Evolutionary conservation across 2,329 filamentous ascomycete species (phyloP).

Genomic region (Xylariaceae sp.): DNA sequence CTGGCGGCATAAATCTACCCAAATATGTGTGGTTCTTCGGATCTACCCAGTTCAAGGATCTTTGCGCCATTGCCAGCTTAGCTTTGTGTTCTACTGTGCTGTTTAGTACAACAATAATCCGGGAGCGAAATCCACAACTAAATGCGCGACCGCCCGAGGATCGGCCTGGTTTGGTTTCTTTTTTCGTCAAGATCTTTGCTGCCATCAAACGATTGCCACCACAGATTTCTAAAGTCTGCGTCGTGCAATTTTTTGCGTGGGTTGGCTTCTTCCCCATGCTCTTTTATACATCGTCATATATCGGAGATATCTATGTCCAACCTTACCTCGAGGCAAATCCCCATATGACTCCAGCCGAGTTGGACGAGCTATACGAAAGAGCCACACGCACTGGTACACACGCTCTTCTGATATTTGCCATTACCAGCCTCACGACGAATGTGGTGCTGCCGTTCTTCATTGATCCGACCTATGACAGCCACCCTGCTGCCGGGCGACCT

Average conservation of each 20-base stretch:
- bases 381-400: conserved; percentile 86
- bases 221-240: conserved; percentile 77
- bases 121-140: conserved; percentile 74
- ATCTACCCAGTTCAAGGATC: conserved; percentile 85
- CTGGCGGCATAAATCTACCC: conserved; percentile 78
- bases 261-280: conserved; percentile 94
- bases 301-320: conserved; percentile 88
- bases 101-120: conserved; percentile 65
- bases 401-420: conserved; percentile 81
- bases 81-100: conserved; percentile 65
- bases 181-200: conserved; percentile 73
- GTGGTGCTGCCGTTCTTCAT: conserved; percentile 83
- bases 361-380: conserved; percentile 75
- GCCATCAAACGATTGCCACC: conserved; percentile 76
- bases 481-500: conserved; percentile 36
- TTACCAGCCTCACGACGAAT: conserved; percentile 77
- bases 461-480: conserved; percentile 67
- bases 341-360: conserved; percentile 68
- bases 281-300: conserved; percentile 92
- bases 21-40: conserved; percentile 74
- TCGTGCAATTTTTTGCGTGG: conserved; percentile 83
- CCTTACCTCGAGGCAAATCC: conserved; percentile 74
- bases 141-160: conserved; percentile 60
- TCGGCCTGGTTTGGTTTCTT: conserved; percentile 64
- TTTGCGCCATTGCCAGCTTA: conserved; percentile 79